phyloP scores from a whole-genome alignment of 371 early-diverging fungal species.

The Haplosporangium sp. region DNA sequence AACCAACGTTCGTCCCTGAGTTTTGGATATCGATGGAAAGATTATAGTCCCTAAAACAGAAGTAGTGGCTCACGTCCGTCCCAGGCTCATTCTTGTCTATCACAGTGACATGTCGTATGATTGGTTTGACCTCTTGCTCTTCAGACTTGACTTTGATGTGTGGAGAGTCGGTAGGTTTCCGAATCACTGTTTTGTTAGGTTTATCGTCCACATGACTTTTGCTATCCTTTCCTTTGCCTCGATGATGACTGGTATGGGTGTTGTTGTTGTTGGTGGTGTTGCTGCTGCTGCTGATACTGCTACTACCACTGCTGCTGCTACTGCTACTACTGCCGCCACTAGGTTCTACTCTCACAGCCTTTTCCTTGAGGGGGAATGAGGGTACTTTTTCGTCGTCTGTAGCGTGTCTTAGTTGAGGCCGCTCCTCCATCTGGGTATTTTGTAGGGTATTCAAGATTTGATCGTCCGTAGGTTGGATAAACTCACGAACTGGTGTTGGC shows the following conservation, averaged over 20 bases:
- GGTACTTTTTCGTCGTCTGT: not conserved
- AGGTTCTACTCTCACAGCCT: not conserved
- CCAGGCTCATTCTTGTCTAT: not conserved
- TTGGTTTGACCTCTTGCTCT: conserved; percentile 1
- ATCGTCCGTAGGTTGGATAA: not conserved
- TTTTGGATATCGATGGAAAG: not conserved
- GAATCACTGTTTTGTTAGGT: no score
- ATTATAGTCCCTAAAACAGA: not conserved
- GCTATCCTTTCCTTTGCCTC: no score
- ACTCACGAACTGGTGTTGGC: conserved; percentile 5
- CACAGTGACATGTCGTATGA: not conserved
- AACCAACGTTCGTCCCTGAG: not conserved
- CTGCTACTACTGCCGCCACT: not conserved
- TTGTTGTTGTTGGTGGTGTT: not conserved
- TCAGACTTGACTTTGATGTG: conserved; percentile 19
- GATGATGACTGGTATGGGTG: no score
- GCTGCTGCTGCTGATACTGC: not conserved
- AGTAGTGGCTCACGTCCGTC: not conserved
- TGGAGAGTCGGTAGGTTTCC: conserved; percentile 2
- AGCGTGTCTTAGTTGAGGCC: not conserved
- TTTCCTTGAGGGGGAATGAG: not conserved
- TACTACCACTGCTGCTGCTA: not conserved
- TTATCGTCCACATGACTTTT: no score
- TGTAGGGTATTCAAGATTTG: not conserved
- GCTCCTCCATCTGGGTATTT: not conserved